A percentile compares a stretch with the other conserved stretches of the same genome.
These are phyloP conservation scores for Yamadazyma scolyti DNA, from an alignment of 805 yeast species.

Conservation along the genomic window DNA sequence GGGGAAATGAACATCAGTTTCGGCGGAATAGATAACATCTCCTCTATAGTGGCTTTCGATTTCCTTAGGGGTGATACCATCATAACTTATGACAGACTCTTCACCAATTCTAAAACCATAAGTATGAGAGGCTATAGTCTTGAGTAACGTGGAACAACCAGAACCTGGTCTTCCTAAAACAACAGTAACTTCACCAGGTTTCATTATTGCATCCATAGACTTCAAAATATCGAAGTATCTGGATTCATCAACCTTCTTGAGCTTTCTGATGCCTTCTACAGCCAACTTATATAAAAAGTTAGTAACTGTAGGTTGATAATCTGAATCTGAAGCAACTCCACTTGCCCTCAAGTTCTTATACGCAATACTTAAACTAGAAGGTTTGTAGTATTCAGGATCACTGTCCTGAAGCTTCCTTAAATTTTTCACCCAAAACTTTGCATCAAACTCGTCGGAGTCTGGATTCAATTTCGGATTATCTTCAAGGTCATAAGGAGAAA, in stretches of 20 bases:
- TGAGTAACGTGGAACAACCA: constrained; percentile 37
- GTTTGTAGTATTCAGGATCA: constrained; percentile 60
- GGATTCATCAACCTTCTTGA: constrained; percentile 8
- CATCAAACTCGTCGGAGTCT: constrained; percentile 45
- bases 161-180: constrained; percentile 40
- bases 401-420: constrained; percentile 44
- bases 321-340: constrained; percentile 62
- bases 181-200: constrained; percentile 36
- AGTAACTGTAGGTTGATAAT: constrained; percentile 54
- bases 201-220: constrained; percentile 35
- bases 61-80: constrained; percentile 26
- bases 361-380: constrained; percentile 51
- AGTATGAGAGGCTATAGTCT: constrained; percentile 32
- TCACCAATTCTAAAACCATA: constrained; percentile 31
- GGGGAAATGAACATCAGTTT: constrained; percentile 55
- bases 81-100: constrained; percentile 28
- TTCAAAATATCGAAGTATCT: constrained; percentile 20
- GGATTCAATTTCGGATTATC: constrained; percentile 50
- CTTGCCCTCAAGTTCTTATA: constrained; percentile 52
- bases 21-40: constrained; percentile 43
- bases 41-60: constrained; percentile 26
- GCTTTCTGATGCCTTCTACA: constrained; percentile 3
- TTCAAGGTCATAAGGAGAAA: constrained; percentile 23
- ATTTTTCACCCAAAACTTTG: constrained; percentile 62
- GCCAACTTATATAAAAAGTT: constrained; percentile 30